A percentile compares a stretch with the other conserved stretches of the same genome.
phyloP scores from a whole-genome alignment of 2,329 filamentous ascomycete genomes.

The Botrytis sinoallii region DNA sequence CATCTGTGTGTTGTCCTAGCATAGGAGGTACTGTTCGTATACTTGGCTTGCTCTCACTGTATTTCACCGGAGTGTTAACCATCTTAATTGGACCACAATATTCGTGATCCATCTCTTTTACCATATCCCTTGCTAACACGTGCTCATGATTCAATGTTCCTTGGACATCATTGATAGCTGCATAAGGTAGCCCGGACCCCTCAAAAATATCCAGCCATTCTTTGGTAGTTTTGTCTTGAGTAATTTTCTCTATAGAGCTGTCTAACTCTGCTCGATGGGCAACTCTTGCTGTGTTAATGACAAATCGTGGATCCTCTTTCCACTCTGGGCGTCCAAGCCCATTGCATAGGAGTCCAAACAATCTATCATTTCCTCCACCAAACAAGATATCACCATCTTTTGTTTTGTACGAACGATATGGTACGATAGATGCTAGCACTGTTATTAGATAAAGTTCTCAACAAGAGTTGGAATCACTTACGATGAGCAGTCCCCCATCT shows the following conservation, averaged over 20 bases:
- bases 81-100: slow-evolving; percentile 82
- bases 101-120: slow-evolving; percentile 80
- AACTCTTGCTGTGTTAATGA: slow-evolving; percentile 60
- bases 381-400: slow-evolving; percentile 68
- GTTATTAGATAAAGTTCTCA: neutral
- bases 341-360: slow-evolving; percentile 64
- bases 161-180: slow-evolving; percentile 91
- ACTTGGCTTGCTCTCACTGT: slow-evolving; percentile 74
- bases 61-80: slow-evolving; percentile 93
- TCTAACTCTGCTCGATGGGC: slow-evolving; percentile 76
- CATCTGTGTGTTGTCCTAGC: slow-evolving; percentile 81
- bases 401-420: slow-evolving; percentile 81
- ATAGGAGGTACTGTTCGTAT: slow-evolving; percentile 78
- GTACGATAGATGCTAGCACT: slow-evolving; percentile 81
- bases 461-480: slow-evolving; percentile 41
- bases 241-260: slow-evolving; percentile 71
- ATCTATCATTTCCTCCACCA: slow-evolving; percentile 68
- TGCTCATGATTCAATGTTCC: slow-evolving; percentile 80
- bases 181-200: slow-evolving; percentile 90
- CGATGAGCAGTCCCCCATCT: slow-evolving; percentile 97
- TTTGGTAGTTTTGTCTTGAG: slow-evolving; percentile 72
- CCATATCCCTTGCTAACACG: slow-evolving; percentile 82
- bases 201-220: slow-evolving; percentile 87
- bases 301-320: slow-evolving; percentile 57
- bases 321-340: slow-evolving; percentile 57